Evolutionary conservation across 768 basidiomycete species (phyloP), one percentile per base, ranked within the genome.

Genomic region (Pisolithus orientalis): DNA sequence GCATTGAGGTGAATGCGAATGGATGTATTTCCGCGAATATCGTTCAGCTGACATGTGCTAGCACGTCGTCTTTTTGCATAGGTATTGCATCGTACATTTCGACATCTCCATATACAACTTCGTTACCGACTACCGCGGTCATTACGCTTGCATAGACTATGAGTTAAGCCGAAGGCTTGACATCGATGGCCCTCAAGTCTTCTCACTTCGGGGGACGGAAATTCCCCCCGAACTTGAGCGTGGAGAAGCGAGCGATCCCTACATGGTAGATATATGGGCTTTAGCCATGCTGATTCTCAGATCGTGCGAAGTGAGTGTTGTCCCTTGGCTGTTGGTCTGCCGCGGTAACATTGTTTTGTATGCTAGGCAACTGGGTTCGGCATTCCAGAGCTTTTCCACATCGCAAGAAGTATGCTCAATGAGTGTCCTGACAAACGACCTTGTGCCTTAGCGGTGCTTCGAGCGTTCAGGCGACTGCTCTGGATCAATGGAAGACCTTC

Each of bases 191-290:
- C 74, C 78, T 6, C 61, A 69, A 27, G 65, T 83, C 17, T 64
- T 63, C 53, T 59, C 70, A 42, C 73, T 72, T 60, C 75, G 80
- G 13, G 79, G 80, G 21, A 85, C 86, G 17, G 87, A 89, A 53
- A 60, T 83, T 10, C 84, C 87, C 17, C 87, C 87, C 11, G 87
- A 90, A 65, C 77, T 79, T 46, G 85, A 83, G 58, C 61, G 65
- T 21, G 76, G 75, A 17, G 75, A 73, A 42, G 63, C 61, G 47
- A 61, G 61, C 38, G 77, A 87, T 64, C 82, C 85, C 4, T 88
- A 79, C 62, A 87, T 85, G 67, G 69, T 85, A 7, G 87, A 90
- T 60, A 76, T 89, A 2, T 90, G 85, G 83, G 83, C 84, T 13
- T 66, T 87, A 29, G 87, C 74, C 17, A 70, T 85, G 14, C 71